A percentile compares a stretch with the other conserved stretches of the same genome.
These are phyloP conservation scores for Aspergillus egyptiacus DNA, from an alignment of 495 filamentous ascomycete genomes.

Conservation along the genomic window DNA sequence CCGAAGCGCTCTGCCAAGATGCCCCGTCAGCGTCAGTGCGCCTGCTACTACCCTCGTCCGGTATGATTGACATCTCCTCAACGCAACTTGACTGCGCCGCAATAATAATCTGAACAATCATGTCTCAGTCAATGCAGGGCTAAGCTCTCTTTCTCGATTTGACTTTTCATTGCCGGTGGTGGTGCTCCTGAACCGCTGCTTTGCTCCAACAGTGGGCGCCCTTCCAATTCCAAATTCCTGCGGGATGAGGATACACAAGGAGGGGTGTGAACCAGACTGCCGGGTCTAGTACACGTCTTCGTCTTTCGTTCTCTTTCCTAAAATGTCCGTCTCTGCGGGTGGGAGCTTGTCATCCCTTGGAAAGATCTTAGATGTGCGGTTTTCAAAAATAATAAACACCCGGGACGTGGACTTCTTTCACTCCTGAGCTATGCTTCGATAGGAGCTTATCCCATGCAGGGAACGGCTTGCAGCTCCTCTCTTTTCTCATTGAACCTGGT, in stretches of 20 bases:
- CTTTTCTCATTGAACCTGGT: not conserved
- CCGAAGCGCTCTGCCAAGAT: constrained; percentile 38
- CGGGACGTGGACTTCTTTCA: constrained; percentile 3
- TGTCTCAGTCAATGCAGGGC: not conserved
- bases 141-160: not conserved
- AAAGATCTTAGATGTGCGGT: constrained; percentile 15
- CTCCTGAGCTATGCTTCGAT: constrained; percentile 19
- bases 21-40: constrained; percentile 21
- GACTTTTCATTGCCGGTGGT: not conserved
- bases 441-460: constrained; percentile 26
- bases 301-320: constrained; percentile 11
- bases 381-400: constrained; percentile 2
- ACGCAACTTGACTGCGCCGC: constrained; percentile 32
- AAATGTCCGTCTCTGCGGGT: constrained; percentile 10
- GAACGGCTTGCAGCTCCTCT: constrained; percentile 1
- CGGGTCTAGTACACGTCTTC: constrained; percentile 24
- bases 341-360: constrained; percentile 4
- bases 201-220: not conserved
- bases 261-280: constrained; percentile 30
- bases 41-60: constrained; percentile 4
- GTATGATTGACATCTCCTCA: constrained; percentile 14
- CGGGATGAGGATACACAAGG: constrained; percentile 3
- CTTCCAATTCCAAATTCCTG: not conserved
- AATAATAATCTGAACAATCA: not conserved
- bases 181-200: not conserved